Evolutionary conservation across 257 asterid species (phyloP), one percentile per base, ranked within the genome.

Genomic region (Solanum ossicruentum): DNA sequence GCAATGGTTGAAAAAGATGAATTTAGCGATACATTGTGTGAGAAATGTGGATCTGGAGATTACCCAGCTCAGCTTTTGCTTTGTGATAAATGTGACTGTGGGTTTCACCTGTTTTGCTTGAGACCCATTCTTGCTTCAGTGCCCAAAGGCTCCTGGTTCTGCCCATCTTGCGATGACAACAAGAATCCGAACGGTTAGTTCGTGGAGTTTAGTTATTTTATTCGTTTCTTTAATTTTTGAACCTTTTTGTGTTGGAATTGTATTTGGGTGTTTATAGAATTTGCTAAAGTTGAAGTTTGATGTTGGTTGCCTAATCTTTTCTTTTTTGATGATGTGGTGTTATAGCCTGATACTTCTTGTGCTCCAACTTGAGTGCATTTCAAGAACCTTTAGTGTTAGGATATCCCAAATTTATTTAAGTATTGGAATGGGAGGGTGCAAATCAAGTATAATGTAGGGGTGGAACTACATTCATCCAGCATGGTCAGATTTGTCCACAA

Each of bases 121-220:
- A 89, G 91, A 2, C 98, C 99, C 7, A 81, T 91, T 57, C 95
- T 96, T 45, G 88, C 82, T 5, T 91, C 96, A 20, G 97, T 96
- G n/a, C 98, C 98, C 32, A 88, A 91, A 83, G 97, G 94, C 83
- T 41, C 85, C 23, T 96, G 99, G 99, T 92, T 92, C 79, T 96
- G 99, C 45, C 87, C 93, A 6, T 85, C 89, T 87, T 96, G 99
- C 88, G 88, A 92, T 18, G 52, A 51, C 57, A 67, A 66, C 45
- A 80, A 81, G 39, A 83, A 58, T 52, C 83, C 70, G 10, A 56
- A 85, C 12, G 70, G 98, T 96, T 91, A 13, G 95, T 67, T 20
- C 15, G 11, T 23, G 56, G 39, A 17, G 75, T 52, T 78, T 70
- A 63, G 10, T 12, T 23, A 51, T 80, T 28, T 70, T 66, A 23